A percentile compares a stretch with the other conserved stretches of the same genome.
These are phyloP conservation scores for Zygnema cylindricum DNA, from an alignment of 139 green algal species.

Conservation along the genomic window DNA sequence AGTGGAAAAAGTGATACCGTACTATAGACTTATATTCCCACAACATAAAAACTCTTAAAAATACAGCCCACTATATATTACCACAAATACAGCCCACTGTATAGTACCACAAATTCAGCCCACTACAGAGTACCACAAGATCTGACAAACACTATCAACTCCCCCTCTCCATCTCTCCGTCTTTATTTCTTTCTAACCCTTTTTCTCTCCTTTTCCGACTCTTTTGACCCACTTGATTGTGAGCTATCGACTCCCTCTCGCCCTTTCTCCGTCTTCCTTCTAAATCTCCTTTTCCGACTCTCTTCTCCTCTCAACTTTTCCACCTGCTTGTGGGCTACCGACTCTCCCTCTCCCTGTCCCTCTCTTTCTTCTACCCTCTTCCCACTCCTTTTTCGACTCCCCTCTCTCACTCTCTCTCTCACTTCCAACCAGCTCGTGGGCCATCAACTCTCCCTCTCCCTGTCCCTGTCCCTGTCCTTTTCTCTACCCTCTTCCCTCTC, in stretches of 20 bases:
- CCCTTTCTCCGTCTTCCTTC: not conserved
- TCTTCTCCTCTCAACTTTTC: too few relatives aligned
- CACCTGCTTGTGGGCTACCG: too few relatives aligned
- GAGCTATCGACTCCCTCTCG: too few relatives aligned
- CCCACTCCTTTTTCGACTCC: not conserved
- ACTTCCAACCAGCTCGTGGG: not conserved
- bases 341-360: conserved; percentile 4
- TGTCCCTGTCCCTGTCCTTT: conserved; percentile 21
- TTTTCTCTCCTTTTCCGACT: not conserved
- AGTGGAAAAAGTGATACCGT: too few relatives aligned
- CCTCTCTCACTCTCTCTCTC: not conserved
- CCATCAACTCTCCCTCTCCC: conserved; percentile 6
- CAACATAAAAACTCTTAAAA: not conserved
- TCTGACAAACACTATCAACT: not conserved
- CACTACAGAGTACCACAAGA: not conserved
- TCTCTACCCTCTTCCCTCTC: conserved; percentile 21
- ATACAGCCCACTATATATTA: not conserved
- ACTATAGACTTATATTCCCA: not conserved
- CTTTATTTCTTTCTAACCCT: not conserved
- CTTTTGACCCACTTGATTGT: too few relatives aligned
- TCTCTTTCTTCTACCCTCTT: not conserved
- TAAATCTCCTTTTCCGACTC: too few relatives aligned
- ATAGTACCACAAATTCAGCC: not conserved
- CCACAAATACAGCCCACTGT: not conserved
- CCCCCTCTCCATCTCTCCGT: conserved; percentile 2